These are phyloP conservation scores for Camellia japonica DNA, from an alignment of 148 eudicot genomes.

Conservation along the genomic window DNA sequence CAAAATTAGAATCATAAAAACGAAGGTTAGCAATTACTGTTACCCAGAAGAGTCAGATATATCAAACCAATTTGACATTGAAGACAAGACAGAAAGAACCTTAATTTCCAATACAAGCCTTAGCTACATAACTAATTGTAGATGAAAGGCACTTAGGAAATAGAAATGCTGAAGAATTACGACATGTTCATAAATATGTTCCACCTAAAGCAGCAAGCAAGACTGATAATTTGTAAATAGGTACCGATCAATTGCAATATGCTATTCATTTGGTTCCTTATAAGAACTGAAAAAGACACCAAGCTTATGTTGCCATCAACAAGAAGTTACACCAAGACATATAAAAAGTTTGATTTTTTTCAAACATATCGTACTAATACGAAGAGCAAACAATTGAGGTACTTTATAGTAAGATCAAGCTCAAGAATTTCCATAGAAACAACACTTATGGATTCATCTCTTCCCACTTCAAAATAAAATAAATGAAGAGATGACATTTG, in stretches of 20 bases:
- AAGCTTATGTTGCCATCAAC: background rate
- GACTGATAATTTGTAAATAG: background rate
- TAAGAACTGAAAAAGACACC: background rate
- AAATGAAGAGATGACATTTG: background rate
- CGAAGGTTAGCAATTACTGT: background rate
- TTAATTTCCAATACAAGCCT: background rate
- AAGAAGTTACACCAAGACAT: background rate
- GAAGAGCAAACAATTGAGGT: background rate
- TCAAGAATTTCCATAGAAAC: background rate
- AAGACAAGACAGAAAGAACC: background rate
- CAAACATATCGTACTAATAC: background rate
- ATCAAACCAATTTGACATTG: background rate
- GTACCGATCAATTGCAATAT: background rate
- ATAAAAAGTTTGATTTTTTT: background rate
- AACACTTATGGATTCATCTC: background rate
- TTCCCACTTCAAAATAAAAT: background rate
- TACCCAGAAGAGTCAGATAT: background rate
- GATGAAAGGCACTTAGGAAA: background rate
- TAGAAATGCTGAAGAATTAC: background rate
- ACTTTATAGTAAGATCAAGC: background rate
- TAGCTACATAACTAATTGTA: background rate
- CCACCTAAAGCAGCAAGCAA: background rate
- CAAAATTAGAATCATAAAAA: background rate
- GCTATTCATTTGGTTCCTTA: background rate
- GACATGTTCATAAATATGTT: background rate